Evolutionary conservation across 208 protist species (phyloP).

Genomic region (Vickermania ingenoplastis): DNA sequence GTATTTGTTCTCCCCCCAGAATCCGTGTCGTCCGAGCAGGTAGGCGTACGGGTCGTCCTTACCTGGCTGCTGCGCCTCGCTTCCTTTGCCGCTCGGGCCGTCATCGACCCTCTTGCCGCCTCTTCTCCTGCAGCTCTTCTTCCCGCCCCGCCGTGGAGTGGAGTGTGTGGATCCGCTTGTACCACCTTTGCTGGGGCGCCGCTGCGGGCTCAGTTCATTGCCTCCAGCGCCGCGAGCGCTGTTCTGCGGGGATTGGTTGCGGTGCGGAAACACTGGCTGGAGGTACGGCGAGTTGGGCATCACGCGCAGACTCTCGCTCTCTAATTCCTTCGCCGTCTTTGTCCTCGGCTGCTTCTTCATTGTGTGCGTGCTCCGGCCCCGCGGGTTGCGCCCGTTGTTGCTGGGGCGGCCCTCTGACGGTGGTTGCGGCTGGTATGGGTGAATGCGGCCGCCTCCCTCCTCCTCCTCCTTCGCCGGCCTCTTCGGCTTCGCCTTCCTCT

Average conservation of each 20-base stretch:
- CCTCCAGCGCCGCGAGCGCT: neutral
- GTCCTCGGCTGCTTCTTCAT: neutral
- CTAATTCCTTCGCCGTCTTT: neutral
- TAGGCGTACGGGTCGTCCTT: constrained; percentile 4
- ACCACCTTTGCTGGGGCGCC: neutral
- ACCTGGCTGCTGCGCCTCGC: neutral
- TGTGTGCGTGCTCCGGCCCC: neutral
- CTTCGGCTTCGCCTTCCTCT: neutral
- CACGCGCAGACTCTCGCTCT: neutral
- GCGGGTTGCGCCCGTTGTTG: neutral
- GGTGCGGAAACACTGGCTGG: neutral
- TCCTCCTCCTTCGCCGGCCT: neutral
- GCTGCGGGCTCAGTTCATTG: neutral
- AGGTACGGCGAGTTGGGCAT: neutral
- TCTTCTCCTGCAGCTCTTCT: no score
- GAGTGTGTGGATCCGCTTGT: no score
- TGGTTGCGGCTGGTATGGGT: neutral
- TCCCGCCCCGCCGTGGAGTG: no score
- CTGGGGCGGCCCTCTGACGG: neutral
- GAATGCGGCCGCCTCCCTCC: neutral
- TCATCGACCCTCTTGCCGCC: no score
- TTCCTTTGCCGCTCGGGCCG: neutral
- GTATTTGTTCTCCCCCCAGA: constrained; percentile 2
- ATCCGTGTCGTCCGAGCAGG: constrained; percentile 1
- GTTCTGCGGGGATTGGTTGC: neutral